Evolutionary conservation across 2,329 filamentous ascomycete genomes (phyloP).

Genomic region (Aspergillus luchuensis): DNA sequence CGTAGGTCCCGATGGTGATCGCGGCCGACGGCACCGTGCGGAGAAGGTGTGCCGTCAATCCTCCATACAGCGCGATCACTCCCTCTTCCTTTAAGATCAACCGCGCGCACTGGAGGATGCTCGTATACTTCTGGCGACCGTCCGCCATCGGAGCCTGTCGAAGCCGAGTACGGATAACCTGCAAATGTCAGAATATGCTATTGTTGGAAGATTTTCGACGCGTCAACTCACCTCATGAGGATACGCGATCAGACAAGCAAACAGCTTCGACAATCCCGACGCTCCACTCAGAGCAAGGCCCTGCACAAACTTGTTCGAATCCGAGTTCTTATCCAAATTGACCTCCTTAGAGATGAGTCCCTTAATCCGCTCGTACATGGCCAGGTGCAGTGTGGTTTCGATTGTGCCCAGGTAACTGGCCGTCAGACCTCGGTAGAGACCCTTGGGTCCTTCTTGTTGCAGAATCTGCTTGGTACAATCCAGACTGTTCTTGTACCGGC

Average conservation of each 20-base stretch:
- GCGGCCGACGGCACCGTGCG: slow-evolving; percentile 40
- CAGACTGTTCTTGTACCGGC: slow-evolving; percentile 64
- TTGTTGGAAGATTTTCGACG: not conserved
- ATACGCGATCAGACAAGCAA: slow-evolving; percentile 37
- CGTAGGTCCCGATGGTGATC: slow-evolving; percentile 42
- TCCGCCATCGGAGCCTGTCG: slow-evolving; percentile 40
- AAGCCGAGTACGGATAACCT: slow-evolving; percentile 41
- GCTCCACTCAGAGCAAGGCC: slow-evolving; percentile 32
- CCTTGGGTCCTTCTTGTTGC: slow-evolving; percentile 78
- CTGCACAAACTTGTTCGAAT: slow-evolving; percentile 20
- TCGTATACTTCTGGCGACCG: slow-evolving; percentile 39
- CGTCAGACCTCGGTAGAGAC: slow-evolving; percentile 85
- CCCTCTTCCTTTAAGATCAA: slow-evolving; percentile 40
- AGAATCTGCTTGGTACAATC: slow-evolving; percentile 69
- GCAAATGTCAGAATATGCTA: not conserved
- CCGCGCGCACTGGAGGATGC: slow-evolving; percentile 38
- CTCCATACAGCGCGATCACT: slow-evolving; percentile 39
- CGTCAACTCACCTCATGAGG: slow-evolving; percentile 35
- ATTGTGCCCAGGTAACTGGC: slow-evolving; percentile 58
- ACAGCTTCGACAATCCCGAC: slow-evolving; percentile 37
- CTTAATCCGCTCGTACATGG: slow-evolving; percentile 41
- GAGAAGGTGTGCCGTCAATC: slow-evolving; percentile 39
- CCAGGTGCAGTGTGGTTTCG: slow-evolving; percentile 41
- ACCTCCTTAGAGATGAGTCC: slow-evolving; percentile 22
- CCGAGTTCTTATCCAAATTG: slow-evolving; percentile 14